Conservation (phyloP, 768 basidiomycete genomes). For the Punctularia strigosozonata region DNA sequence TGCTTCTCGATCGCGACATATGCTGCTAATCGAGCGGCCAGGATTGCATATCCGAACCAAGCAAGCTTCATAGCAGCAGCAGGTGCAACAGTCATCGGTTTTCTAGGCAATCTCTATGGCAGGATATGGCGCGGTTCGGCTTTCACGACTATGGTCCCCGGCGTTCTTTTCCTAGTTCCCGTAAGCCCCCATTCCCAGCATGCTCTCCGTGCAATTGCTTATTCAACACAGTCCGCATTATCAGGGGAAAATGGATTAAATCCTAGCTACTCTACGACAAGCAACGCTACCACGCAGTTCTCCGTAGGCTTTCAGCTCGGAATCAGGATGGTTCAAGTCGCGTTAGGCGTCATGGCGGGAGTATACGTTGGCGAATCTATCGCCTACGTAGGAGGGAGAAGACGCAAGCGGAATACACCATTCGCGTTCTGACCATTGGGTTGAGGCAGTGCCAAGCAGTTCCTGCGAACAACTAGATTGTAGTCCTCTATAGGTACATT, state of each 20-base stretch:
- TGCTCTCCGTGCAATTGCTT: slow-evolving; percentile 1
- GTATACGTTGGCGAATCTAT: slow-evolving; percentile 72
- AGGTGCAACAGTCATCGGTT: slow-evolving; percentile 68
- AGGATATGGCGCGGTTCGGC: slow-evolving; percentile 67
- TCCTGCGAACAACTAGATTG: no score
- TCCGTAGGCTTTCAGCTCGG: slow-evolving; percentile 72
- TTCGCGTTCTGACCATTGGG: slow-evolving; percentile 71
- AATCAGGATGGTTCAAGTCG: slow-evolving; percentile 73
- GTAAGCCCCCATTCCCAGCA: slow-evolving; percentile 30
- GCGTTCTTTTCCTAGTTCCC: slow-evolving; percentile 84
- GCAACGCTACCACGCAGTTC: slow-evolving; percentile 61
- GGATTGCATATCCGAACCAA: slow-evolving; percentile 47
- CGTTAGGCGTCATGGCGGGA: slow-evolving; percentile 78
- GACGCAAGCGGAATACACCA: slow-evolving; percentile 61
- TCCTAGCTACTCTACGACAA: slow-evolving; percentile 46
- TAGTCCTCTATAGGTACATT: no score
- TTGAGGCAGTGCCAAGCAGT: no score
- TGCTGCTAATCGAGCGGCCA: slow-evolving; percentile 55
- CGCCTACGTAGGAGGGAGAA: no score
- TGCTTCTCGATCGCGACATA: slow-evolving; percentile 66
- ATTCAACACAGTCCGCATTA: slow-evolving; percentile 48
- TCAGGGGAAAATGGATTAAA: slow-evolving; percentile 64
- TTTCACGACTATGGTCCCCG: slow-evolving; percentile 86
- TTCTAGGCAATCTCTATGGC: slow-evolving; percentile 77
- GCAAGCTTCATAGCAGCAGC: slow-evolving; percentile 68